A percentile compares a stretch with the other conserved stretches of the same genome.
These are phyloP conservation scores for Ascosphaera pollenicola DNA, from an alignment of 2,329 filamentous ascomycete genomes.

Conservation along the genomic window DNA sequence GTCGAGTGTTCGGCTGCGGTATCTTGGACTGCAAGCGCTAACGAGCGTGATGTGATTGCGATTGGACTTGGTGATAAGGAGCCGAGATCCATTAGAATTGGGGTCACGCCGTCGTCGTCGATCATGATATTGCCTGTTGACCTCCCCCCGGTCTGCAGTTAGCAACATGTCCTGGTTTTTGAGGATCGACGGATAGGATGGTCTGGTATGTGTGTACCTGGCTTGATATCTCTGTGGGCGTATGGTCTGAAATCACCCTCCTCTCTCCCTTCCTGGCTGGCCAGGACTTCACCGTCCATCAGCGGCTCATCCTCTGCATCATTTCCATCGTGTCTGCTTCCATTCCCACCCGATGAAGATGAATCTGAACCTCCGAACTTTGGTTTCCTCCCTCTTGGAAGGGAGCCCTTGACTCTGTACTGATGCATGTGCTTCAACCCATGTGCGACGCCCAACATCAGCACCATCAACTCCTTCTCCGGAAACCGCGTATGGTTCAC, in stretches of 20 bases:
- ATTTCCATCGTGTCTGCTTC: slow-evolving; percentile 38
- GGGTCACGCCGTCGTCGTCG: slow-evolving; percentile 64
- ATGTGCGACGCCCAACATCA: slow-evolving; percentile 81
- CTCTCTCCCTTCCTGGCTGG: slow-evolving; percentile 43
- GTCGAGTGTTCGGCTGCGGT: slow-evolving; percentile 89
- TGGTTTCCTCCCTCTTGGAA: slow-evolving; percentile 32
- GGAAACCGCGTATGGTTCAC: slow-evolving; percentile 88
- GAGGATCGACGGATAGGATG: background rate
- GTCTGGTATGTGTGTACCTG: slow-evolving; percentile 35
- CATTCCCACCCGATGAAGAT: slow-evolving; percentile 15
- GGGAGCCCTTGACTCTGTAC: slow-evolving; percentile 43
- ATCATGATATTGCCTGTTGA: slow-evolving; percentile 87
- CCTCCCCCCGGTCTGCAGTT: too few relatives aligned
- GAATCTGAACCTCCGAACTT: slow-evolving; percentile 29
- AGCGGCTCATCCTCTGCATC: slow-evolving; percentile 59
- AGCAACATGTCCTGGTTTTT: too few relatives aligned
- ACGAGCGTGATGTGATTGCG: slow-evolving; percentile 68
- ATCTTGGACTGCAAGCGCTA: slow-evolving; percentile 84
- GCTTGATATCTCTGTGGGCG: slow-evolving; percentile 92
- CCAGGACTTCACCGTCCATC: slow-evolving; percentile 55
- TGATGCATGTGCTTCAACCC: slow-evolving; percentile 81
- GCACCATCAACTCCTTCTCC: slow-evolving; percentile 63
- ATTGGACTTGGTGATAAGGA: slow-evolving; percentile 74
- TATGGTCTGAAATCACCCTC: slow-evolving; percentile 57
- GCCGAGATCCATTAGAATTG: slow-evolving; percentile 94